Conservation (phyloP, 164 flowering plant species). For the Sextonia rubra region DNA sequence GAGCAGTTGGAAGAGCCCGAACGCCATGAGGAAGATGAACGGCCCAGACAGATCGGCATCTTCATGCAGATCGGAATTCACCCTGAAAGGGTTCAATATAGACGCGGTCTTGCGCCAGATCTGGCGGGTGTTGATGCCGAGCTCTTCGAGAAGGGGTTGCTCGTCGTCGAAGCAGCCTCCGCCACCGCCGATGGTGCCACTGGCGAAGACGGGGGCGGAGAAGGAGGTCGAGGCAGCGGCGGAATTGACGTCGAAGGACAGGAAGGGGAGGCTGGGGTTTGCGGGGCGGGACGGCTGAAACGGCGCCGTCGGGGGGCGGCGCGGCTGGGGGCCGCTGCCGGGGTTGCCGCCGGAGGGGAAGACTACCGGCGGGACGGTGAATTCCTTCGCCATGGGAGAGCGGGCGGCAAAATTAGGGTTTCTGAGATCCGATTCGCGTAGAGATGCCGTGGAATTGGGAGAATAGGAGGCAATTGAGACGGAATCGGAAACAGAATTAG, state of each 20-base stretch:
- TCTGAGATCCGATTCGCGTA: no score
- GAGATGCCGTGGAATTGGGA: no score
- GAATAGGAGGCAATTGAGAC: no score
- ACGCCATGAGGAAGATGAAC: slow-evolving; percentile 54
- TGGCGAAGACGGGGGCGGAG: slow-evolving; percentile 32
- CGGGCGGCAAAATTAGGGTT: neutral
- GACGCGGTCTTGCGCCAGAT: slow-evolving; percentile 77
- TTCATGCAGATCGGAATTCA: slow-evolving; percentile 53
- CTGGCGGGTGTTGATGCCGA: slow-evolving; percentile 81
- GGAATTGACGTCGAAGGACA: slow-evolving; percentile 66
- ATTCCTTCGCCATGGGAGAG: slow-evolving; percentile 34
- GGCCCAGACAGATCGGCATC: slow-evolving; percentile 90
- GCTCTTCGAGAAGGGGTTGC: slow-evolving; percentile 84
- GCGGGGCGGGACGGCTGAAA: slow-evolving; percentile 54
- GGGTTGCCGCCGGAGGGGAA: slow-evolving; percentile 66
- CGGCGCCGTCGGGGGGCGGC: slow-evolving; percentile 61
- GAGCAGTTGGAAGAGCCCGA: slow-evolving; percentile 79
- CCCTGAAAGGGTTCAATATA: slow-evolving; percentile 60
- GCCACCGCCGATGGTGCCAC: slow-evolving; percentile 11
- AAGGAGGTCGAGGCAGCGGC: slow-evolving; percentile 31
- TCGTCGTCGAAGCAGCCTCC: slow-evolving; percentile 59
- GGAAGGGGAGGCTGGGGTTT: slow-evolving; percentile 44
- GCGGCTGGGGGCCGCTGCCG: slow-evolving; percentile 32
- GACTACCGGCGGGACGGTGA: slow-evolving; percentile 68
- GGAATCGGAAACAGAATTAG: no score